Conservation (phyloP, 805 yeast species). For the Nakazawaea holstii region DNA sequence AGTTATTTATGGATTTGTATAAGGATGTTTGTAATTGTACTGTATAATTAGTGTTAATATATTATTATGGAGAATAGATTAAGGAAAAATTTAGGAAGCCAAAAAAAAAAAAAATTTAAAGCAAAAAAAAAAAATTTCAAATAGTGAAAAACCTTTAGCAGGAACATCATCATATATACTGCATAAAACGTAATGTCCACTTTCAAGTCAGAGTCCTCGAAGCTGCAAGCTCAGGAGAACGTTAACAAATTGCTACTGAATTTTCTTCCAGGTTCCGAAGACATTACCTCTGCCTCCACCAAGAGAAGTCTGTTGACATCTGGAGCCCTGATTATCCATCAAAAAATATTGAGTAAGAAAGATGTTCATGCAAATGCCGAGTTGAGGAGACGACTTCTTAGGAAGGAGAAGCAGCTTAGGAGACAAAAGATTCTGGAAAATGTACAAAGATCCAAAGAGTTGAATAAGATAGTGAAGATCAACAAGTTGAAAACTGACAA, state of each 20-base stretch:
- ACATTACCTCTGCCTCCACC: constrained; percentile 4
- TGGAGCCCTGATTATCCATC: constrained; percentile 17
- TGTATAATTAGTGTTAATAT: not conserved
- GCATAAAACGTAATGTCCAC: not conserved
- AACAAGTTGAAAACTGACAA: constrained; percentile 32
- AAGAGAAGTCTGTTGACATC: constrained; percentile 18
- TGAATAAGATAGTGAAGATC: constrained; percentile 31
- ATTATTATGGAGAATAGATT: no score
- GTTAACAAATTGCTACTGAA: constrained; percentile 20
- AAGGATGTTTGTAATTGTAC: not conserved
- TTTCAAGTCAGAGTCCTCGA: constrained; percentile 11
- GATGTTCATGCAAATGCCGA: constrained; percentile 15
- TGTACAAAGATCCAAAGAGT: constrained; percentile 19
- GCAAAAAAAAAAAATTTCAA: not conserved
- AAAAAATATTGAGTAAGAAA: constrained; percentile 6
- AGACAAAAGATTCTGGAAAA: constrained; percentile 12
- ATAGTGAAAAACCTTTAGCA: no score
- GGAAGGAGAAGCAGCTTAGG: constrained; percentile 16
- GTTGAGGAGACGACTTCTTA: constrained; percentile 13
- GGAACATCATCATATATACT: not conserved
- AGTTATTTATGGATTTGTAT: no score
- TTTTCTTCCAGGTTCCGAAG: constrained; percentile 20
- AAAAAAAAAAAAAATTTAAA: not conserved
- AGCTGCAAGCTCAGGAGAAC: constrained; percentile 6
- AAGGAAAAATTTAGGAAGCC: not conserved